These are phyloP conservation scores for Kodamaea ohmeri DNA, from an alignment of 1,139 yeast species.

Conservation along the genomic window DNA sequence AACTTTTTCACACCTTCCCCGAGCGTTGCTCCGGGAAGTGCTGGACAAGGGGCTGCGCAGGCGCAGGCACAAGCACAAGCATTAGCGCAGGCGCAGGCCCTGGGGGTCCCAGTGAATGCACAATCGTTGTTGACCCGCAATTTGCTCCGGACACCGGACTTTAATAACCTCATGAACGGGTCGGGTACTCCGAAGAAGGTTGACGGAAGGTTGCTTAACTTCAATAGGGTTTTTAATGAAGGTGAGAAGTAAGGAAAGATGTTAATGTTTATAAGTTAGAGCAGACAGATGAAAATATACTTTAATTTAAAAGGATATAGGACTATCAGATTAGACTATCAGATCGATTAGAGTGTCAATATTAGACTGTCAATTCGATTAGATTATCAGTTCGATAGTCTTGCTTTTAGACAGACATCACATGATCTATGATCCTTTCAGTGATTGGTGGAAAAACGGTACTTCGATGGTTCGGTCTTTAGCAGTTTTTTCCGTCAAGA, in stretches of 20 bases:
- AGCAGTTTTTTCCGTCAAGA: too few species aligned
- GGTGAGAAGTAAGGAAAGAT: slow-evolving; percentile 2
- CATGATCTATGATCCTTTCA: too few species aligned
- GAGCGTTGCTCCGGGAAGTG: slow-evolving; percentile 22
- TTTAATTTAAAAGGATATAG: too few species aligned
- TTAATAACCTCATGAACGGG: slow-evolving; percentile 30
- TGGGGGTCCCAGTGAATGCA: slow-evolving; percentile 10
- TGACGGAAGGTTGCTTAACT: slow-evolving; percentile 47
- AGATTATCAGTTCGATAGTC: too few species aligned
- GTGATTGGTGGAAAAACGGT: too few species aligned
- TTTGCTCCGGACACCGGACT: slow-evolving; percentile 44
- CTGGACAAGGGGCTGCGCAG: slow-evolving; percentile 8
- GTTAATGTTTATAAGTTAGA: too few species aligned
- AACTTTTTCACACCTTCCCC: slow-evolving; percentile 79
- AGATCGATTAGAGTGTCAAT: too few species aligned
- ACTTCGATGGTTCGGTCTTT: too few species aligned
- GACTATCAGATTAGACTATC: too few species aligned
- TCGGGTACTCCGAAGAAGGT: slow-evolving; percentile 22
- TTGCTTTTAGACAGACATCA: too few species aligned
- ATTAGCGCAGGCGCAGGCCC: slow-evolving; percentile 10
- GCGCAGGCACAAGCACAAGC: slow-evolving; percentile 10
- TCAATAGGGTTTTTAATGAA: slow-evolving; percentile 35
- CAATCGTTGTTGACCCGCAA: slow-evolving; percentile 22
- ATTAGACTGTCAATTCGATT: too few species aligned
- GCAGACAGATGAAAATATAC: too few species aligned